Evolutionary conservation across 2,329 filamentous ascomycete species (phyloP), one percentile per base, ranked within the genome.

Genomic region (Aspergillus flavus): DNA sequence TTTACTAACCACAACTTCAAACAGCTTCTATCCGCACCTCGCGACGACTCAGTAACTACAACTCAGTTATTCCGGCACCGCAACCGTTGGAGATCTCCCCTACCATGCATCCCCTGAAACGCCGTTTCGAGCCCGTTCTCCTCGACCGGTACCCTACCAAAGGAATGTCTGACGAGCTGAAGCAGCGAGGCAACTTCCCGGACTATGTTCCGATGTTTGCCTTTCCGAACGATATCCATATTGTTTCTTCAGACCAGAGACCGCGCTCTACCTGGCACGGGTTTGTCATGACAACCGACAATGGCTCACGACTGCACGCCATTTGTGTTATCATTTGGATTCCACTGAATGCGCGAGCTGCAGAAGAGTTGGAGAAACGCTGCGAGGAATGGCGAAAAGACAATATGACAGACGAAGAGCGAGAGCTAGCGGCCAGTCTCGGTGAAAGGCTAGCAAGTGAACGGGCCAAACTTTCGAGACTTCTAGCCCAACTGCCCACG

Each of bases 181-280:
- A 91, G 69, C 86, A 91, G 72, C 86, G 95, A 73, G 93, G 93
- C 59, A 89, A 87, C 62, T 98, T 99, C 74, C 95, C 95, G 0
- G 95, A 99, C 75, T 99, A 97, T 73, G 93, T 99, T 21, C 95
- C 95, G 61, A 98, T 99, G 95, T 99, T 99, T 78, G 94, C 95
- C 59, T 99, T 98, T 72, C 95, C 95, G 53, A 97, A 98, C 78
- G 95, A 99, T 77, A 95, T 99, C 71, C 93, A 93, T 67, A 95
- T 99, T 58, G 92, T 98, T 11, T 97, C 95, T 1, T 94, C 94
- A 1, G 95, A 99, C 73, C 93, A 97, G 75, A 87, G 94, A 65
- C 95, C 95, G 1, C 86, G 93, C 65, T 94, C 95, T n/a, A 97
- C 94, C 28, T 99, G 95, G 95, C 95, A 99, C 79, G 95, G 95